Conservation (phyloP, 2,329 filamentous ascomycete genomes). For the Pyricularia sp. region DNA sequence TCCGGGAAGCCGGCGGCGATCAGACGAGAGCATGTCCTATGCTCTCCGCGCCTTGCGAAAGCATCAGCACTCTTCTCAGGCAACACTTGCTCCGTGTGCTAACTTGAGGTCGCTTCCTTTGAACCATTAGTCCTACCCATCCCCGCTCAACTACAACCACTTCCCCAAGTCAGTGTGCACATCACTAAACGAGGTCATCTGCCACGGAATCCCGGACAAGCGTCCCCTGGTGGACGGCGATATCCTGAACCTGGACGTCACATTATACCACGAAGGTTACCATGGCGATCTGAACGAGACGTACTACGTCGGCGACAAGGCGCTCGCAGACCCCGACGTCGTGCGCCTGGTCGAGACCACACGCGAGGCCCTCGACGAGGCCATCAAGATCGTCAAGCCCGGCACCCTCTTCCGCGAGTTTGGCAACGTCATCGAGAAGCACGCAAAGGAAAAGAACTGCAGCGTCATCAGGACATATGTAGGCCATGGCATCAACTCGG, state of each 20-base stretch:
- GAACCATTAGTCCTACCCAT: slow-evolving; percentile 72
- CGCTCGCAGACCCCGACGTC: slow-evolving; percentile 68
- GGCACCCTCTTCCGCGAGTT: slow-evolving; percentile 87
- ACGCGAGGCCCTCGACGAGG: slow-evolving; percentile 77
- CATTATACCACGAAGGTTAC: slow-evolving; percentile 86
- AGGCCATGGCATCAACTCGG: slow-evolving; percentile 83
- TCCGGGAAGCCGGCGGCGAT: not conserved
- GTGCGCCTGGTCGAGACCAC: slow-evolving; percentile 86
- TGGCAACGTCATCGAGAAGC: slow-evolving; percentile 89
- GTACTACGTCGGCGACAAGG: slow-evolving; percentile 90
- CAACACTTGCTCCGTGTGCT: not conserved
- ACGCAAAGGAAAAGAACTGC: slow-evolving; percentile 74
- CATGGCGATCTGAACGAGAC: slow-evolving; percentile 97
- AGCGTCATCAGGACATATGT: slow-evolving; percentile 93
- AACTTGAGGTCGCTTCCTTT: not conserved
- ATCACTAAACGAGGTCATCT: slow-evolving; percentile 93
- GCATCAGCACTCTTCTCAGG: not conserved
- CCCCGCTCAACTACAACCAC: slow-evolving; percentile 85
- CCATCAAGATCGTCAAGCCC: slow-evolving; percentile 85
- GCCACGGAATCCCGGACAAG: slow-evolving; percentile 94
- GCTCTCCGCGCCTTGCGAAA: not conserved
- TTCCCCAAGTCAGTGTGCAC: slow-evolving; percentile 98
- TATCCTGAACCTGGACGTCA: slow-evolving; percentile 94
- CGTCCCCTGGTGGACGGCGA: slow-evolving; percentile 80
- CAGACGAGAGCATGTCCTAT: not conserved